A percentile compares a stretch with the other conserved stretches of the same genome.
Evolutionary conservation across 768 basidiomycete genomes (phyloP).

Genomic region (Psilocybe azurescens): DNA sequence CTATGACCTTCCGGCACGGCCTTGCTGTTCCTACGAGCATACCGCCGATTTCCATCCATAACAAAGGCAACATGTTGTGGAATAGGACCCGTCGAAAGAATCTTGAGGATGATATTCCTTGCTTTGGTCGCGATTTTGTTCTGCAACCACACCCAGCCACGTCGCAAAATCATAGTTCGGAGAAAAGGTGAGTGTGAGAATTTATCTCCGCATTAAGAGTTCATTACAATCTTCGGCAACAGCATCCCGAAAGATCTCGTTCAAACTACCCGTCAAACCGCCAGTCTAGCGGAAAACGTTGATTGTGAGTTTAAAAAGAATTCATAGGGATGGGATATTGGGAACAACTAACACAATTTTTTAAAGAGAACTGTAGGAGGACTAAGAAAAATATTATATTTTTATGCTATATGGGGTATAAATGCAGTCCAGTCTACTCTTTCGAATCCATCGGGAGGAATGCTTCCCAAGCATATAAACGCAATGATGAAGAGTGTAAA

Average conservation of each 20-base stretch:
- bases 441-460: neutral
- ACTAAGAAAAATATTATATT: no score
- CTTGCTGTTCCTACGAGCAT: conserved; percentile 73
- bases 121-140: conserved; percentile 37
- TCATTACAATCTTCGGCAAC: no score
- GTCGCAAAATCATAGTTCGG: conserved; percentile 28
- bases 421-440: neutral
- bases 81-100: conserved; percentile 83
- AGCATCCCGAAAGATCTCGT: no score
- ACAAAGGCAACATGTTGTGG: conserved; percentile 93
- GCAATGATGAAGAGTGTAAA: neutral
- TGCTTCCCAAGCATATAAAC: neutral
- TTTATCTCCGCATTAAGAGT: neutral
- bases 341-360: no score
- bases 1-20: conserved; percentile 80
- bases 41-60: conserved; percentile 97
- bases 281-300: no score
- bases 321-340: no score
- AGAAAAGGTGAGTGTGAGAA: neutral
- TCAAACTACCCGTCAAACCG: no score
- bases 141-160: conserved; percentile 33
- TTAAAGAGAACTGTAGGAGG: no score
- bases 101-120: conserved; percentile 57
- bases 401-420: neutral
- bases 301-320: no score